Evolutionary conservation across 2,329 filamentous ascomycete species (phyloP), one percentile per base, ranked within the genome.

Genomic region (Aspergillus novofumigatus): DNA sequence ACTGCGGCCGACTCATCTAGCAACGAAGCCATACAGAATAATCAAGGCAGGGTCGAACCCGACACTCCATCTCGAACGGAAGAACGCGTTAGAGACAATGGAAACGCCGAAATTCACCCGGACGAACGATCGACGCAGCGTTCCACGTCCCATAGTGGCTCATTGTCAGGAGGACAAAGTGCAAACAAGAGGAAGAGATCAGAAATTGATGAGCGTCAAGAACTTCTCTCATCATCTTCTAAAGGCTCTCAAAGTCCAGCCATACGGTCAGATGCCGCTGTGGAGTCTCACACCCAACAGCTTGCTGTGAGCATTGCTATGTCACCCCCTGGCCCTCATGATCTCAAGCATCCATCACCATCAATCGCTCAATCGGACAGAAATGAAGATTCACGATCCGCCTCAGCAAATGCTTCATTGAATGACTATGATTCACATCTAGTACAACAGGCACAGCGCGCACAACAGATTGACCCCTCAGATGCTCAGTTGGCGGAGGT

Each of bases 151-250:
- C 59, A 62, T 11, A 38, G 53, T 29, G 56, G 61, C 47, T 49
- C 61, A 14, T 54, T 58, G 42, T 56, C 20, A 56, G 62, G 56
- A 64, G 63, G 61, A 88, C 87, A 47, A 23, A 17, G 23, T 11
- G 44, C 44, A 73, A 84, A 86, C 66, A 82, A 81, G 63, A 73
- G 81, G 57, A 93, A 91, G 73, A 83, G 89, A 59, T 91, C 89
- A 6, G 76, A 80, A 49, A 90, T 88, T 5, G 72, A 78, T 41
- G 86, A 86, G 55, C 72, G 67, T 44, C 65, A 63, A 63, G 68
- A 59, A 57, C 63, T 59, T 62, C 64, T 52, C 68, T 74, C 54
- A 72, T 65, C 35, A 59, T 64, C 52, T 67, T 69, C 58, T 66
- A 60, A 65, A 74, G 63, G 66, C 74, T 75, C 70, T 51, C 69